A percentile compares a stretch with the other conserved stretches of the same genome.
Evolutionary conservation across 306 rosid genomes (phyloP).

Genomic region (Macrotyloma uniflorum): DNA sequence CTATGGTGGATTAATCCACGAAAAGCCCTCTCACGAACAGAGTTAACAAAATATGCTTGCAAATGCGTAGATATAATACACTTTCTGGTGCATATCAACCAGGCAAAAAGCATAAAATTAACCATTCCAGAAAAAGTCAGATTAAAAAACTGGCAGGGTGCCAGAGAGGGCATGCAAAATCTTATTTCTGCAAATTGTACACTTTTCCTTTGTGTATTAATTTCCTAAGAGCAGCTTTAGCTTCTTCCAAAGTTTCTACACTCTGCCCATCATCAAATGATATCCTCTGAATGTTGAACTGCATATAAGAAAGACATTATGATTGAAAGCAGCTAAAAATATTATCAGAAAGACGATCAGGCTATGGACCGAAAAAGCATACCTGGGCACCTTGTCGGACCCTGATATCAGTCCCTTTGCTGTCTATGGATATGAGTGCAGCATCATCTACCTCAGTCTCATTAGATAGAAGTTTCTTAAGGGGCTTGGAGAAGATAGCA

Average conservation of each 20-base stretch:
- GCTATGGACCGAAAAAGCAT: background rate
- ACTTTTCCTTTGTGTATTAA: slow-evolving; percentile 72
- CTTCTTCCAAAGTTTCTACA: slow-evolving; percentile 92
- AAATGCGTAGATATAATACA: slow-evolving; percentile 42
- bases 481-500: slow-evolving; percentile 93
- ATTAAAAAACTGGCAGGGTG: slow-evolving; percentile 30
- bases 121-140: slow-evolving; percentile 33
- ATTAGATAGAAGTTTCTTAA: slow-evolving; percentile 78
- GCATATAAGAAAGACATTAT: slow-evolving; percentile 27
- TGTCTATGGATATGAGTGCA: slow-evolving; percentile 96
- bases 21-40: background rate
- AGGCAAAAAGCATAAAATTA: slow-evolving; percentile 17
- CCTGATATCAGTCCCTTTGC: slow-evolving; percentile 93
- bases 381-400: slow-evolving; percentile 99
- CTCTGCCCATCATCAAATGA: slow-evolving; percentile 90
- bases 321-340: slow-evolving; percentile 10
- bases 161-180: slow-evolving; percentile 1
- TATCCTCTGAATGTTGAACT: slow-evolving; percentile 96
- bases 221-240: slow-evolving; percentile 91
- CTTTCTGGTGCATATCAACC: slow-evolving; percentile 24
- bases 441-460: slow-evolving; percentile 96
- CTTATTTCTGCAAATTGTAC: slow-evolving; percentile 63
- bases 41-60: slow-evolving; percentile 25
- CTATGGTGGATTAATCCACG: background rate
- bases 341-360: slow-evolving; percentile 9